A percentile compares a stretch with the other conserved stretches of the same genome.
phyloP scores from a whole-genome alignment of 1,284 basidiomycete species.

The Rhizopogon parksii region DNA sequence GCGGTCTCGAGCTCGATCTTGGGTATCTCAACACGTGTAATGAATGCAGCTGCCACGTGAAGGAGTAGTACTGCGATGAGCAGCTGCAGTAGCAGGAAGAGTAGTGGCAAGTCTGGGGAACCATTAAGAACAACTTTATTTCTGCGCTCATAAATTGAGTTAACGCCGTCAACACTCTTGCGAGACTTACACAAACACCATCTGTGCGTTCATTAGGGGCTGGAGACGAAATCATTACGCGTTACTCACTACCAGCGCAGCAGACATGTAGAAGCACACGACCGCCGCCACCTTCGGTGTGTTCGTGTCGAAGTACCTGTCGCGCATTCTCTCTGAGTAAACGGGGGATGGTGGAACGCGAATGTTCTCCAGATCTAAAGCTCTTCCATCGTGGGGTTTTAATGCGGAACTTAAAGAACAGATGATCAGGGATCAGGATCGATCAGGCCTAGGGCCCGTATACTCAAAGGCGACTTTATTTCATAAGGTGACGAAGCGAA shows the following conservation, averaged over 20 bases:
- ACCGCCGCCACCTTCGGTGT: slow-evolving; percentile 57
- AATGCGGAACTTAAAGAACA: background rate
- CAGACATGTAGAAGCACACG: slow-evolving; percentile 69
- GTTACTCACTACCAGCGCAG: slow-evolving; percentile 59
- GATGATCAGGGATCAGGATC: background rate
- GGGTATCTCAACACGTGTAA: slow-evolving; percentile 50
- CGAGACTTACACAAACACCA: slow-evolving; percentile 53
- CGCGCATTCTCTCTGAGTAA: background rate
- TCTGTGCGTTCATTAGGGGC: slow-evolving; percentile 30
- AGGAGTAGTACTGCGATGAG: slow-evolving; percentile 61
- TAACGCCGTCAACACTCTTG: background rate
- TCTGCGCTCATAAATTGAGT: slow-evolving; percentile 25
- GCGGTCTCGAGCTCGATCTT: slow-evolving; percentile 43
- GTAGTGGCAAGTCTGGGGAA: slow-evolving; percentile 58
- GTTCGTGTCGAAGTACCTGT: slow-evolving; percentile 20
- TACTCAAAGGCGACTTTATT: background rate
- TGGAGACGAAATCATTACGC: slow-evolving; percentile 1
- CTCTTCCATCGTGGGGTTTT: background rate
- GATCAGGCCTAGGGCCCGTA: no score
- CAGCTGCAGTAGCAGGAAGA: slow-evolving; percentile 66
- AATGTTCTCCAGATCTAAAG: no score
- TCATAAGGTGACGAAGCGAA: background rate
- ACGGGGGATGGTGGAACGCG: background rate
- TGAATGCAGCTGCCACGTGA: slow-evolving; percentile 42
- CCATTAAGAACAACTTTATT: slow-evolving; percentile 71